Evolutionary conservation across 106 monocot species (phyloP), one percentile per base, ranked within the genome.

Genomic region (Acorus calamus): DNA sequence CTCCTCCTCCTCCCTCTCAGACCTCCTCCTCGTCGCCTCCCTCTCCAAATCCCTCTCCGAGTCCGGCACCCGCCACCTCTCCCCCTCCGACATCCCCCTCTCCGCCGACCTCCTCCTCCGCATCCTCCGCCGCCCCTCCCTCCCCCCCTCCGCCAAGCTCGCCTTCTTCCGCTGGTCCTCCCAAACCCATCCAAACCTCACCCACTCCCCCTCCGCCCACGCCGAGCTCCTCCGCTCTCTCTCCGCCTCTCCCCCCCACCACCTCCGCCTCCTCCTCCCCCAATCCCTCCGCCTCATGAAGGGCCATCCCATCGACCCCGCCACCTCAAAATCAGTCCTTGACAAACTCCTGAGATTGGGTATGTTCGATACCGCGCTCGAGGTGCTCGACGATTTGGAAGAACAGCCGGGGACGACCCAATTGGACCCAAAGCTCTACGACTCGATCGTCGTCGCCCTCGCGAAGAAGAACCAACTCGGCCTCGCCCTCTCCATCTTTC

Each of bases 341-440:
- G 42, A 60, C 51, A 8, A 80, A 49, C 65, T 92, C 72, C 62
- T 99, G 70, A 83, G 70, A 4, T 13, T 60, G 47, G 76, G 73
- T 50, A 83, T 66, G 48, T 71, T 86, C 63, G 88, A 92, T 74
- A 65, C 73, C 59, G 92, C 92, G 73, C 60, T 99, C 53, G 53
- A 76, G 8, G 84, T 78, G 50, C 81, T 99, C 67, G 82, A 82
- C 62, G 65, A 68, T 52, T 56, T 76, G 51, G 77, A 63, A 3
- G 49, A 49, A 6, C 59, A 64, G 52, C 44, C 62, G 47, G 51
- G 55, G 2, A 4, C 41, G 14, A 45, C 72, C 46, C 68, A 74
- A 41, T 71, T 80, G 13, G 14, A 71, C 62, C 67, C 83, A n/a
- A 12, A 12, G 6, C 48, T 76, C 41, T 72, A 82, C 63, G 60